These are phyloP conservation scores for Naganishia antarctica DNA, from an alignment of 768 basidiomycete species.

Conservation along the genomic window DNA sequence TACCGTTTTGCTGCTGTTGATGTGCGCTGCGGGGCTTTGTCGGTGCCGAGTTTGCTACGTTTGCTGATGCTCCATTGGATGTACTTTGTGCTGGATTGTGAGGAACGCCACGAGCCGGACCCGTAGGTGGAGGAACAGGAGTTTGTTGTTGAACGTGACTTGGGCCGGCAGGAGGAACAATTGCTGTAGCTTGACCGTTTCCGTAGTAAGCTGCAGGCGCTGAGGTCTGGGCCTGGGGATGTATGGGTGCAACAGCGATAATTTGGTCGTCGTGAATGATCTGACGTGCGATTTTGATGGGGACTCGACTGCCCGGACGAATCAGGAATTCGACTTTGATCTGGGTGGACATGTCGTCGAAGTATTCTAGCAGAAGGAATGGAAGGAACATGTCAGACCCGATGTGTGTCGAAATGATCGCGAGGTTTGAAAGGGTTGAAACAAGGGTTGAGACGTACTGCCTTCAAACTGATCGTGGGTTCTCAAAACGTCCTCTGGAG, in stretches of 20 bases:
- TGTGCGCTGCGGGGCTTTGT: constrained; percentile 5
- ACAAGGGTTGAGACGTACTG: not conserved
- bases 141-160: not conserved
- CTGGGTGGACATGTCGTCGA: constrained; percentile 16
- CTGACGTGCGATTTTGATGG: constrained; percentile 5
- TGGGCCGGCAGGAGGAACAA: not conserved
- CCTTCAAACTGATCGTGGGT: constrained; percentile 19
- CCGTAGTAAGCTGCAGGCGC: not conserved
- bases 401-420: not conserved
- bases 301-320: constrained; percentile 1
- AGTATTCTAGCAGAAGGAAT: not conserved
- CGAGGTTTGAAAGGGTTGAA: not conserved
- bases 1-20: constrained; percentile 12
- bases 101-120: not conserved
- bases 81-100: not conserved
- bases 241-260: constrained; percentile 12
- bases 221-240: not conserved
- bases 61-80: constrained; percentile 1
- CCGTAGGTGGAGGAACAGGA: not conserved
- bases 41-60: not conserved
- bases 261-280: constrained; percentile 15
- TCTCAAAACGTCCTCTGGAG: constrained; percentile 9
- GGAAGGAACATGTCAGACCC: not conserved
- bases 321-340: constrained; percentile 16
- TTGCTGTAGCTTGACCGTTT: not conserved